Base-by-base conservation (phyloP, 768 basidiomycete species). In the Suillus tomentosus region DNA sequence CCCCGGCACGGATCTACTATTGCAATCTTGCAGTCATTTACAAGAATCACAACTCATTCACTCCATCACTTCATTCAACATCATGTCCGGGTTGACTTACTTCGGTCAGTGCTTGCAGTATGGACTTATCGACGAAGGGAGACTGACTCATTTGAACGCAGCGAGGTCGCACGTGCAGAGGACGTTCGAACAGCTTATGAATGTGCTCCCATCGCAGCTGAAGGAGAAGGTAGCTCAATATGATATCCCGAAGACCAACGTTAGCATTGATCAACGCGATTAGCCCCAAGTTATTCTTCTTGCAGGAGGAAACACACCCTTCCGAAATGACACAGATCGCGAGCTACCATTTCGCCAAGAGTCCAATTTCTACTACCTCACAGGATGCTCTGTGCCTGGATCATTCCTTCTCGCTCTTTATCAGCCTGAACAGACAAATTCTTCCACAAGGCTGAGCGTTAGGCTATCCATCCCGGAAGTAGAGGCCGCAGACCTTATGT, bases 301-400 rank as follows among this genome's bases (percentile, higher is more conserved):
- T 2, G 84, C 86, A 10, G 91, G 90, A n/a, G 84, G 83, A 68
- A 79, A 77, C 6, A 86, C 84, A 3, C 79, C 82, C 0, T 92
- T 80, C 71, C 80, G 92, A 66, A 86, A 93, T 72, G 94, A 95
- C 72, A 95, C 94, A 13, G 94, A 96, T 72, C 84, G 93, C 39
- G 92, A 94, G 76, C 77, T 93, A 50, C 73, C 80, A 5, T 93
- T 94, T 70, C 82, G 86, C 62, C 81, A 82, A 71, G 94, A 95
- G 76, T 90, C 89, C 69, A 96, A 96, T 77, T 96, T 96, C 73
- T 89, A 85, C 77, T 96, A 94, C 73, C 81, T 96, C 17, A 85
- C 92, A 0, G 95, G 93, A 60, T 94, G 91, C 76, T 79, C 81
- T 55, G 82, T 94, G 5, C 91, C 94, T 0, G 82, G 83, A 0